Conservation (phyloP, 345 rosid genomes). For the Citrus trifoliata region DNA sequence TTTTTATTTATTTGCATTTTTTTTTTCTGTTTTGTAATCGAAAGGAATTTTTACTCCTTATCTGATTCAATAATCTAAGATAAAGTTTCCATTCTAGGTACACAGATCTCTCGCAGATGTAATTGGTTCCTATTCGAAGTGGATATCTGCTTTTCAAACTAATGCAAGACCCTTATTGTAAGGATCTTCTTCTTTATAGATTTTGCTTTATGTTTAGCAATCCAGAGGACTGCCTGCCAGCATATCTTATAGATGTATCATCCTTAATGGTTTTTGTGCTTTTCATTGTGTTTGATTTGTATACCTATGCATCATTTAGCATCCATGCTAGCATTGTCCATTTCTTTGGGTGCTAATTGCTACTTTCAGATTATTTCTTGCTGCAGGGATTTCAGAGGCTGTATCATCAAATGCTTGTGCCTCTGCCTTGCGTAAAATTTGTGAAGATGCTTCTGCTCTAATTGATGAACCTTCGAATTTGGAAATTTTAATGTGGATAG, state of each 20-base stretch:
- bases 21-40: not conserved
- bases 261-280: not conserved
- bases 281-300: not conserved
- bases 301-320: not conserved
- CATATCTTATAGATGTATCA: not conserved
- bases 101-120: constrained; percentile 88
- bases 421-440: constrained; percentile 78
- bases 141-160: constrained; percentile 67
- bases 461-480: constrained; percentile 78
- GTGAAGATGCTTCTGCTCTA: constrained; percentile 75
- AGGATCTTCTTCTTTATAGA: constrained; percentile 27
- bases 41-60: not conserved
- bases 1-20: not conserved
- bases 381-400: constrained; percentile 81
- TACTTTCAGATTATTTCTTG: constrained; percentile 90
- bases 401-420: constrained; percentile 82
- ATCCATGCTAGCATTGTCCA: not conserved
- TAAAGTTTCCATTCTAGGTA: constrained; percentile 52
- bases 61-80: constrained; percentile 9
- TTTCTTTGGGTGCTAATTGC: constrained; percentile 34
- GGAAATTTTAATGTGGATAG: constrained; percentile 88
- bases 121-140: constrained; percentile 93
- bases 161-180: constrained; percentile 72
- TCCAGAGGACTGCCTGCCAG: not conserved
- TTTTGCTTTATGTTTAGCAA: not conserved